These are phyloP conservation scores for Aspergillus pseudoterreus DNA, from an alignment of 2,329 filamentous ascomycete genomes.

Conservation along the genomic window DNA sequence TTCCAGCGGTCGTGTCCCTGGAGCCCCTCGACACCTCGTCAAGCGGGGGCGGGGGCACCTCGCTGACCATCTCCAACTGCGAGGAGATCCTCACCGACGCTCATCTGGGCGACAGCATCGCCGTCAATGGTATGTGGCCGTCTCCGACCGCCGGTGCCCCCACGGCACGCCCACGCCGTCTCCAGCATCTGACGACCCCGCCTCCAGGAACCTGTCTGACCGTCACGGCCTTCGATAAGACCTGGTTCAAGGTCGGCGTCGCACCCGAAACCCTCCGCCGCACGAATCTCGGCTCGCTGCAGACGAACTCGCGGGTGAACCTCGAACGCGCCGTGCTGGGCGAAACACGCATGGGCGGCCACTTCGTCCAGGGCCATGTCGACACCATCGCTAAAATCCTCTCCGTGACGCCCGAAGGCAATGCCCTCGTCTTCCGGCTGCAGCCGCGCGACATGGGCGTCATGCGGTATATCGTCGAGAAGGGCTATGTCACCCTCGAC, in stretches of 20 bases:
- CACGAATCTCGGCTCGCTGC: slow-evolving; percentile 82
- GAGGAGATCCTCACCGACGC: slow-evolving; percentile 78
- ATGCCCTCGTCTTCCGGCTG: slow-evolving; percentile 84
- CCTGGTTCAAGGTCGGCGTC: slow-evolving; percentile 82
- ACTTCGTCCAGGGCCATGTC: slow-evolving; percentile 97
- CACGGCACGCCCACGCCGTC: not conserved
- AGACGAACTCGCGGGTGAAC: slow-evolving; percentile 69
- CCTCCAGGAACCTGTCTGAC: slow-evolving; percentile 78
- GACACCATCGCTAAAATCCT: slow-evolving; percentile 80
- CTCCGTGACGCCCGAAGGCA: slow-evolving; percentile 73
- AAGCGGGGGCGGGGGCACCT: slow-evolving; percentile 74
- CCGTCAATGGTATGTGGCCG: slow-evolving; percentile 68
- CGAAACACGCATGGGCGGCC: slow-evolving; percentile 91
- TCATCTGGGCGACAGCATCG: slow-evolving; percentile 87
- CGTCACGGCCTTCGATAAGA: slow-evolving; percentile 66
- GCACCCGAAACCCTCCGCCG: slow-evolving; percentile 93
- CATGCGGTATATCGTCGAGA: slow-evolving; percentile 87
- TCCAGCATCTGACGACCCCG: not conserved
- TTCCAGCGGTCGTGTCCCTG: slow-evolving; percentile 73
- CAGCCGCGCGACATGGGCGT: slow-evolving; percentile 65
- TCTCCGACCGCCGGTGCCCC: not conserved
- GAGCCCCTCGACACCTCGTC: slow-evolving; percentile 72
- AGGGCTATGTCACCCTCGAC: slow-evolving; percentile 92
- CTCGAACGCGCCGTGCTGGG: slow-evolving; percentile 90
- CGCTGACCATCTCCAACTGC: slow-evolving; percentile 75